A percentile compares a stretch with the other conserved stretches of the same genome.
Conservation (phyloP, 106 monocot species). For the Platanthera guangdongensis region DNA sequence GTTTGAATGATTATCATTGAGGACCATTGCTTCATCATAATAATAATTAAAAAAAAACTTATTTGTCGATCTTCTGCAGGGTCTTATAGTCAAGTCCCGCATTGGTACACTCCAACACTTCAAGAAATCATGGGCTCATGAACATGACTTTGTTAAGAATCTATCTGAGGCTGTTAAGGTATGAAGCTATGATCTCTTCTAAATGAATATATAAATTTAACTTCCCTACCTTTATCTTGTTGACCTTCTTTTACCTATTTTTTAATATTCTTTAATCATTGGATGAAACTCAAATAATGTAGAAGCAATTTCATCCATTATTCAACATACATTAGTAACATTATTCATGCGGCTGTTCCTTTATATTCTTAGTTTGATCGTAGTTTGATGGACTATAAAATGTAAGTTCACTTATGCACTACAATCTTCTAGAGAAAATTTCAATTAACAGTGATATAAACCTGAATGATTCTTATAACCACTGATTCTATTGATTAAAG, state of each 20-base stretch:
- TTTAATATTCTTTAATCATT: too few species aligned
- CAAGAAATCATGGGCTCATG: slow-evolving; percentile 97
- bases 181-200: background rate
- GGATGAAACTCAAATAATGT: too few species aligned
- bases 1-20: background rate
- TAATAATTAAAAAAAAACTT: background rate
- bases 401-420: background rate
- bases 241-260: too few species aligned
- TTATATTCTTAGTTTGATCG: background rate
- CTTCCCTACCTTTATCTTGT: too few species aligned
- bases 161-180: slow-evolving; percentile 85
- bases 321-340: background rate
- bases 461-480: background rate
- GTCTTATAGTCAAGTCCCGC: slow-evolving; percentile 76
- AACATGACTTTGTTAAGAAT: slow-evolving; percentile 59
- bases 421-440: background rate
- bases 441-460: background rate
- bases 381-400: background rate
- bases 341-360: background rate
- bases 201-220: background rate
- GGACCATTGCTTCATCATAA: background rate
- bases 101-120: slow-evolving; percentile 78
- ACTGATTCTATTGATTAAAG: too few species aligned
- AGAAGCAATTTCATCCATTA: background rate
- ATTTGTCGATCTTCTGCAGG: slow-evolving; percentile 26